Evolutionary conservation across 2,329 filamentous ascomycete genomes (phyloP).

Genomic region (Epichloe scottii): DNA sequence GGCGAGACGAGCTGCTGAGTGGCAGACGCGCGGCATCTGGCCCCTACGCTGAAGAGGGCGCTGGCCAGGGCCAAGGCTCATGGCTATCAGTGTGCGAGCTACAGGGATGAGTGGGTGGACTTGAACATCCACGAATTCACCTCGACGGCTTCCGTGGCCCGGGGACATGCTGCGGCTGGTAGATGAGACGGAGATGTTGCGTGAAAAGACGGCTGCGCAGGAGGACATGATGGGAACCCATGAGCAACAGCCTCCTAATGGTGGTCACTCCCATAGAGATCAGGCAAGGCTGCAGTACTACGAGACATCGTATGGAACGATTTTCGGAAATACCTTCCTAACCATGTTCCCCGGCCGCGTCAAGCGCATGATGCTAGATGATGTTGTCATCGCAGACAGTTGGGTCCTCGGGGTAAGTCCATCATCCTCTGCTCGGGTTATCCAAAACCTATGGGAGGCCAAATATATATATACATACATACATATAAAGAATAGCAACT

Average conservation of each 20-base stretch:
- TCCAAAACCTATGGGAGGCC: no score
- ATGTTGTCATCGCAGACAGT: conserved; percentile 19
- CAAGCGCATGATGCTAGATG: conserved; percentile 24
- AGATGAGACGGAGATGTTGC: conserved; percentile 5
- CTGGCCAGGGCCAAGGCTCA: conserved; percentile 10
- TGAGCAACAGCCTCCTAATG: neutral
- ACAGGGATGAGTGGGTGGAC: conserved; percentile 3
- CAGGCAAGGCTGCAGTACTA: conserved; percentile 26
- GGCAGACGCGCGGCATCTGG: conserved; percentile 19
- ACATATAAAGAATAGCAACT: no score
- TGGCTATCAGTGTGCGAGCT: conserved; percentile 15
- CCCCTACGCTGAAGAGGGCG: neutral
- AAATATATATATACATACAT: no score
- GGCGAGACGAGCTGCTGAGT: conserved; percentile 14
- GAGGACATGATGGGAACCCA: neutral
- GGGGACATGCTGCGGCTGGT: conserved; percentile 4
- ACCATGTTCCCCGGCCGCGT: conserved; percentile 17
- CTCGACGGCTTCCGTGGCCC: conserved; percentile 4
- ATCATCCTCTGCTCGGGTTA: no score
- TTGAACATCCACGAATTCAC: conserved; percentile 15
- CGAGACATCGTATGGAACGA: conserved; percentile 29
- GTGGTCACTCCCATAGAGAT: neutral
- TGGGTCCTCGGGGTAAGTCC: conserved; percentile 17
- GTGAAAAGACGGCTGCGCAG: neutral
- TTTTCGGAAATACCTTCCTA: conserved; percentile 12